These are phyloP conservation scores for Penicillium coffeae DNA, from an alignment of 495 filamentous ascomycete genomes.

Conservation along the genomic window DNA sequence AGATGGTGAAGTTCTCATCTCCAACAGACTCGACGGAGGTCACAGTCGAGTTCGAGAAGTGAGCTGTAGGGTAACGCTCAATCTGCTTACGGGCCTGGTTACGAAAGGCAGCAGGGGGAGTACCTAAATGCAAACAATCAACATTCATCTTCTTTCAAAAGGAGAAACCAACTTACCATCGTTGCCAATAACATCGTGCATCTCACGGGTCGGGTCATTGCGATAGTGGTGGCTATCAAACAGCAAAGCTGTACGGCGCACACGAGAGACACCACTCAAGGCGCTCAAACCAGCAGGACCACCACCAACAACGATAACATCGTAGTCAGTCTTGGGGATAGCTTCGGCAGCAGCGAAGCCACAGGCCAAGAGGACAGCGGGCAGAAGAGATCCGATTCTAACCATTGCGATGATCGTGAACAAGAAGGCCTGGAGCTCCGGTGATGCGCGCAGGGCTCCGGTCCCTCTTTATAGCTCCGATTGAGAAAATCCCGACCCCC, in stretches of 20 bases:
- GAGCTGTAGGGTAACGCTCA: slow-evolving; percentile 42
- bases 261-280: slow-evolving; percentile 52
- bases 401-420: slow-evolving; percentile 2
- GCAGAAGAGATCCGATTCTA: slow-evolving; percentile 11
- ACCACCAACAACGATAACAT: slow-evolving; percentile 35
- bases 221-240: slow-evolving; percentile 56
- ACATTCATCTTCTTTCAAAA: too few relatives aligned
- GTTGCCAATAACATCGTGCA: slow-evolving; percentile 58
- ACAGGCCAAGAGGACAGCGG: slow-evolving; percentile 18
- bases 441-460: background rate
- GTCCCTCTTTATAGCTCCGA: background rate
- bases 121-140: slow-evolving; percentile 29
- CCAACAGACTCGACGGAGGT: slow-evolving; percentile 35
- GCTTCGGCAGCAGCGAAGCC: slow-evolving; percentile 11
- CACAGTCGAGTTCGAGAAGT: slow-evolving; percentile 50
- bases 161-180: too few relatives aligned
- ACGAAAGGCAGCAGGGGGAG: slow-evolving; percentile 50
- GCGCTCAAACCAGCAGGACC: slow-evolving; percentile 38
- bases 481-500: background rate
- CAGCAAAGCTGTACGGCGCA: slow-evolving; percentile 47
- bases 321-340: slow-evolving; percentile 27
- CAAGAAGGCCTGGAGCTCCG: background rate
- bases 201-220: slow-evolving; percentile 50
- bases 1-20: slow-evolving; percentile 33
- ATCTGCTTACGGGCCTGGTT: slow-evolving; percentile 50